Evolutionary conservation across 2,329 filamentous ascomycete species (phyloP), one percentile per base, ranked within the genome.

Genomic region (Trichoderma breve): DNA sequence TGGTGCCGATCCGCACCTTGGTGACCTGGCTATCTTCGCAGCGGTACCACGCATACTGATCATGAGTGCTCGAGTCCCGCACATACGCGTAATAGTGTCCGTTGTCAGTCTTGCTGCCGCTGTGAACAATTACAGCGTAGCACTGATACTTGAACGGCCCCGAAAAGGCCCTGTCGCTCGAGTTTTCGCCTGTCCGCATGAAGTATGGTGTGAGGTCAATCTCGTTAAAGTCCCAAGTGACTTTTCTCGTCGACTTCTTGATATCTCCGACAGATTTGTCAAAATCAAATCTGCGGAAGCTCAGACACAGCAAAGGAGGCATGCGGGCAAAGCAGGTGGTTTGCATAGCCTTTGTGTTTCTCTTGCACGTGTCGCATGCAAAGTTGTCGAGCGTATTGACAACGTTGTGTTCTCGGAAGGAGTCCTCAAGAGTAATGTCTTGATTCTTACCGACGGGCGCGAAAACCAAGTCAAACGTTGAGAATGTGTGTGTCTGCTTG

Each of bases 11-110:
- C 64, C 81, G 82, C n/a, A 85, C 80, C 66, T 80, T 80, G 12
- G 76, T 80, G 6, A 86, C 82, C 1, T 72, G 71, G 18, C 76
- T 76, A 74, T 90, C 88, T 73, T 88, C 84, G 76, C 84, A 87
- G 72, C 80, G 76, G 73, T 83, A 82, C 88, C 88, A 89, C 26
- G 79, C 80, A 39, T 81, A 81, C 6, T 80, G 81, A 71, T 85
- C 80, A 47, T 81, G 79, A 15, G 80, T 81, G 47, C 84, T 84
- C 47, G 86, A 84, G 76, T 91, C 89, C 58, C 88, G 88, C 73
- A 92, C 88, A 72, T 92, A 90, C 4, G 90, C 87, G 68, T 91
- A 91, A 80, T 98, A 98, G 81, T 98, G 95, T 0, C 95, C 95
- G 65, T 88, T 89, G 47, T 89, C 88, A 67, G 92, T 84, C 1